These are phyloP conservation scores for Neonectria neomacrospora DNA, from an alignment of 2,329 filamentous ascomycete genomes.

Conservation along the genomic window DNA sequence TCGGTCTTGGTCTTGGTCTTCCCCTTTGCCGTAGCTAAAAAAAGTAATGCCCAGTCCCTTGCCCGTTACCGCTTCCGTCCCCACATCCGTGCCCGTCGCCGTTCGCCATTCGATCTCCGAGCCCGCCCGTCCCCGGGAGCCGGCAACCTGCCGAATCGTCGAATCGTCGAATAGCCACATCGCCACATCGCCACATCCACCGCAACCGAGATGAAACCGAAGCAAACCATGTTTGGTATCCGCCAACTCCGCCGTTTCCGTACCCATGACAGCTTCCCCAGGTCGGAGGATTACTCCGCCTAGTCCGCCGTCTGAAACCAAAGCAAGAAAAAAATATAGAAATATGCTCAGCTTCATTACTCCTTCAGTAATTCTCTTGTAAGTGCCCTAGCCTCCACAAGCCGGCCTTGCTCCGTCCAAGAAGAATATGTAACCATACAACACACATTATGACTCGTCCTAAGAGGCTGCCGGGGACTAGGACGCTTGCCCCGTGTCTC, in stretches of 20 bases:
- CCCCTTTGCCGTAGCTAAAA: background rate
- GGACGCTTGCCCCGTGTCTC: background rate
- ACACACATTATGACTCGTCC: conserved; percentile 29
- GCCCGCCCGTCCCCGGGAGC: background rate
- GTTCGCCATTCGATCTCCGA: conserved; percentile 12
- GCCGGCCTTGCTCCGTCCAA: conserved; percentile 7
- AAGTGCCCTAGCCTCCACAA: conserved; percentile 3
- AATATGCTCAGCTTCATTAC: conserved; percentile 29
- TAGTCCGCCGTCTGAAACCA: conserved; percentile 13
- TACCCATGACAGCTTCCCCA: conserved; percentile 1
- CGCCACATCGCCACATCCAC: background rate
- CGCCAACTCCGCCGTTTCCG: conserved; percentile 27
- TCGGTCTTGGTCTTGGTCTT: conserved; percentile 1
- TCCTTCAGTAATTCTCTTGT: conserved; percentile 11
- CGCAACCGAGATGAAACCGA: conserved; percentile 10
- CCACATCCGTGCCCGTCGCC: background rate
- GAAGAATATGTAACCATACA: conserved; percentile 28
- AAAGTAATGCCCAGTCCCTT: conserved; percentile 1
- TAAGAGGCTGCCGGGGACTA: conserved; percentile 3
- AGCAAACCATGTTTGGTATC: conserved; percentile 27
- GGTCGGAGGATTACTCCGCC: conserved; percentile 5
- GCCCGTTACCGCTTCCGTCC: conserved; percentile 9
- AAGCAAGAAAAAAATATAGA: conserved; percentile 13
- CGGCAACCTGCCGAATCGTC: conserved; percentile 1
- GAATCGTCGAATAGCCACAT: background rate